Percentiles rank a stretch among this genome's conserved stretches.
phyloP scores from a whole-genome alignment of 2,329 filamentous ascomycete species.

The Beauveria bassiana region DNA sequence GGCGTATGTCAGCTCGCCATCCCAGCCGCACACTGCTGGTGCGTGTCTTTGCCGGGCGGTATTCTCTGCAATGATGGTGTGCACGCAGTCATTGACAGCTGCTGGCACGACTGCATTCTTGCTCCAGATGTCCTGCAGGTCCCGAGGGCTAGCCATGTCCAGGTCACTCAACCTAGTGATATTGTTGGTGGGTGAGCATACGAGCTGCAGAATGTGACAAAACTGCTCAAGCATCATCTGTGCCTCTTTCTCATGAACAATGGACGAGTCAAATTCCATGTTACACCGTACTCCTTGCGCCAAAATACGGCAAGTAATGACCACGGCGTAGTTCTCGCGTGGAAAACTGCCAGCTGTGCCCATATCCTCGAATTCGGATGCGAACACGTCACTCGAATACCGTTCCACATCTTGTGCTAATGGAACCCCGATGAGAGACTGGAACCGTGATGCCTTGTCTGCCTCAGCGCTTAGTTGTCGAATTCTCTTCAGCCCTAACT shows the following conservation, averaged over 20 bases:
- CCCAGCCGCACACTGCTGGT: not conserved
- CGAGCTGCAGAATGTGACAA: not conserved
- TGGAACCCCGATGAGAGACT: not conserved
- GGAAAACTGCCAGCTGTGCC: not conserved
- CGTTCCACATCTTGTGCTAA: too few relatives aligned
- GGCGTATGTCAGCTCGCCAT: not conserved
- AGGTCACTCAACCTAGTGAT: not conserved
- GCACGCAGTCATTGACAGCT: not conserved
- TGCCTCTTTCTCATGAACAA: not conserved
- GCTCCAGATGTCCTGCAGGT: not conserved
- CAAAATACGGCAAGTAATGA: not conserved
- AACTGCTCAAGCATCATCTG: not conserved
- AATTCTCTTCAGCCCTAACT: not conserved
- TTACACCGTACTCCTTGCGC: not conserved
- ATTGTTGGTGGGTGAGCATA: not conserved
- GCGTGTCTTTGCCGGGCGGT: not conserved
- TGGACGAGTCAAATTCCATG: not conserved
- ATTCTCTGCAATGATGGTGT: not conserved
- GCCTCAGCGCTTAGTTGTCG: not conserved
- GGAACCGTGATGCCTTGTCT: not conserved
- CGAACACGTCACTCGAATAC: not conserved
- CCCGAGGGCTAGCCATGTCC: not conserved
- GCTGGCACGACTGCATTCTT: not conserved
- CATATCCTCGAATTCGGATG: not conserved
- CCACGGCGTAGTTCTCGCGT: not conserved